A percentile compares a stretch with the other conserved stretches of the same genome.
phyloP scores from a whole-genome alignment of 257 asterid genomes.

The Plectranthus barbatus region DNA sequence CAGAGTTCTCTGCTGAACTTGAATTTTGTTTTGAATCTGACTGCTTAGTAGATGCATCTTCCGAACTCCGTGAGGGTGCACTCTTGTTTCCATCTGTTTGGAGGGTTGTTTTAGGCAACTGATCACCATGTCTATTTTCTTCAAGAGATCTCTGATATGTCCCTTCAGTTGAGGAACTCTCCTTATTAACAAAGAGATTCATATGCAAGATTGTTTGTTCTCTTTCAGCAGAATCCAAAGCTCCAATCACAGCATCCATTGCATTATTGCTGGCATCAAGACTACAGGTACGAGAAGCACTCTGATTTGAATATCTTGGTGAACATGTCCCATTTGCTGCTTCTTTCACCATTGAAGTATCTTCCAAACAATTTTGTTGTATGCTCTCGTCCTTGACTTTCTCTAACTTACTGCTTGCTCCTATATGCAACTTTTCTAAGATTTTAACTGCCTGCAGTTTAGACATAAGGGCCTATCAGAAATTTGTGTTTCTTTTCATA shows the following conservation, averaged over 20 bases:
- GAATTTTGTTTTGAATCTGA: slow-evolving; percentile 15
- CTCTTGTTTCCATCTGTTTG: slow-evolving; percentile 9
- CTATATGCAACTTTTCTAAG: slow-evolving; percentile 39
- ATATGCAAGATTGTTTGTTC: no score
- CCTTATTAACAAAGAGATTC: no score
- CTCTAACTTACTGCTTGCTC: slow-evolving; percentile 24
- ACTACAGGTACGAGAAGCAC: background rate
- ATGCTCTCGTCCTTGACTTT: slow-evolving; percentile 18
- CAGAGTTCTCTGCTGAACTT: slow-evolving; percentile 16
- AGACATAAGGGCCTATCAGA: background rate
- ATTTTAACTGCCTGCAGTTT: slow-evolving; percentile 37
- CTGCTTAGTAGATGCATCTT: slow-evolving; percentile 13
- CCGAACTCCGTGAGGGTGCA: slow-evolving; percentile 5
- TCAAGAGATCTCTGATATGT: slow-evolving; percentile 1
- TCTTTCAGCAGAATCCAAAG: slow-evolving; percentile 7
- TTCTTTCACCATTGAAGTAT: slow-evolving; percentile 18
- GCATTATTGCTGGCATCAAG: background rate
- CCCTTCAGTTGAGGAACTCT: slow-evolving; percentile 7
- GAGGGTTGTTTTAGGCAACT: background rate
- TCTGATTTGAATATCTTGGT: slow-evolving; percentile 8
- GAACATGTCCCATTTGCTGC: slow-evolving; percentile 3
- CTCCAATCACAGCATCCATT: background rate
- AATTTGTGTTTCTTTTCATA: background rate
- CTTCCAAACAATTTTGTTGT: slow-evolving; percentile 18
- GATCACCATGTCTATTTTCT: slow-evolving; percentile 13